These are phyloP conservation scores for Lignosus rhinocerotis DNA, from an alignment of 1,284 basidiomycete genomes.

Conservation along the genomic window DNA sequence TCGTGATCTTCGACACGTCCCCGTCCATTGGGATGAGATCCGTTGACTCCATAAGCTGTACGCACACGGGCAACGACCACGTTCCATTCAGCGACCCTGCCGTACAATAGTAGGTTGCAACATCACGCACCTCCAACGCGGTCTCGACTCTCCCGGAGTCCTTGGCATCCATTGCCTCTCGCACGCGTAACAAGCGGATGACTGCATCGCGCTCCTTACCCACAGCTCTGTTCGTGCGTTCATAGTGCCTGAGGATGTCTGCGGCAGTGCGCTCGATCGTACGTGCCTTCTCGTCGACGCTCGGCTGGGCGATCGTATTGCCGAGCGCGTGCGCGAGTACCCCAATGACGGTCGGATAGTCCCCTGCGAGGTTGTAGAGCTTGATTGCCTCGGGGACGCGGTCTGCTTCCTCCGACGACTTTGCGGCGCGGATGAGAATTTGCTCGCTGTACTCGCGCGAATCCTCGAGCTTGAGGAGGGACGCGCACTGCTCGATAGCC, in stretches of 20 bases:
- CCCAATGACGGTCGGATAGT: constrained; percentile 86
- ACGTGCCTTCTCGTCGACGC: constrained; percentile 64
- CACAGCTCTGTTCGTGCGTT: constrained; percentile 73
- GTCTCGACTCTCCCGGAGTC: constrained; percentile 72
- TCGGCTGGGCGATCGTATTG: constrained; percentile 74
- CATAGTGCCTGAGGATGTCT: constrained; percentile 87
- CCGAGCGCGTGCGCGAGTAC: constrained; percentile 90
- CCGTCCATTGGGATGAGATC: constrained; percentile 87
- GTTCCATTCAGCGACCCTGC: neutral
- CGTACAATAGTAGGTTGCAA: neutral
- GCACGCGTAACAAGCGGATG: constrained; percentile 76
- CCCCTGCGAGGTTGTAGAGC: constrained; percentile 93
- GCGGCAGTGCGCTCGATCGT: constrained; percentile 78
- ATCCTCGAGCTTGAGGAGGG: constrained; percentile 76
- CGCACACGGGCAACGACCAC: neutral
- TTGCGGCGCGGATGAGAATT: constrained; percentile 83
- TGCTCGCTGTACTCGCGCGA: constrained; percentile 76
- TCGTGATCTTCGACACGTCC: constrained; percentile 85
- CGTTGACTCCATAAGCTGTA: constrained; percentile 85
- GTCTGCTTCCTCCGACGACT: constrained; percentile 73
- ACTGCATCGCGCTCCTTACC: constrained; percentile 80
- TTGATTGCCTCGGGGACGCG: constrained; percentile 91
- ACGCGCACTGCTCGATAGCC: constrained; percentile 81
- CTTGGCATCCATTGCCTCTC: constrained; percentile 82
- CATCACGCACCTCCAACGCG: constrained; percentile 72